A percentile compares a stretch with the other conserved stretches of the same genome.
These are phyloP conservation scores for Syzygium oleosum DNA, from an alignment of 345 rosid species.

Conservation along the genomic window DNA sequence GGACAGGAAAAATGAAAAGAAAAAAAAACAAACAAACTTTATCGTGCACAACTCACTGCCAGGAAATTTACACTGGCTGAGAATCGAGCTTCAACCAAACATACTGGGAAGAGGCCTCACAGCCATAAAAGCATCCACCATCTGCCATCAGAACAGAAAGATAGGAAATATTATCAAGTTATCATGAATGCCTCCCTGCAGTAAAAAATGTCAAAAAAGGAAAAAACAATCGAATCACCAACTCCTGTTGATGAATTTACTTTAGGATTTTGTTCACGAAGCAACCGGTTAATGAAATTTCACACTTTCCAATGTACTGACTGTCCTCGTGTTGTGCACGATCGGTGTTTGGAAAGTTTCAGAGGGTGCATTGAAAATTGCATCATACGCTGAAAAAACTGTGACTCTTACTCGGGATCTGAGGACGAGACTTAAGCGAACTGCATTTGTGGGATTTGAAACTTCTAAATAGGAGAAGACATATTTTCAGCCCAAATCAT, in stretches of 20 bases:
- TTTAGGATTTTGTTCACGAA: background rate
- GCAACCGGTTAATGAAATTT: background rate
- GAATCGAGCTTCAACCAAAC: slow-evolving; percentile 32
- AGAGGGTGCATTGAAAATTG: background rate
- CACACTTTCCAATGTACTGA: background rate
- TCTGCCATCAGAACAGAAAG: slow-evolving; percentile 26
- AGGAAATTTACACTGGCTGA: background rate
- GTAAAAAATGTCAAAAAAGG: background rate
- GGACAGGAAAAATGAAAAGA: background rate
- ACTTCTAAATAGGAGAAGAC: background rate
- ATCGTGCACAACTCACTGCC: background rate
- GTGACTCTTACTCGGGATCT: background rate
- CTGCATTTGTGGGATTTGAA: background rate
- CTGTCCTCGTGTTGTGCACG: background rate
- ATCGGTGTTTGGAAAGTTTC: background rate
- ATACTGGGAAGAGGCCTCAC: slow-evolving; percentile 85
- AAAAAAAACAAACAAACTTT: background rate
- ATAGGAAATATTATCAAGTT: background rate
- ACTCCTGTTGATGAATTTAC: background rate
- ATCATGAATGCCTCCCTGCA: background rate
- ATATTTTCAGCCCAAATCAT: background rate
- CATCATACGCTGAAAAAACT: background rate
- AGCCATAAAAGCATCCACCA: slow-evolving; percentile 94
- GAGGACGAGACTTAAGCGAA: background rate
- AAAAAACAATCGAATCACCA: background rate